A percentile compares a stretch with the other conserved stretches of the same genome.
These are phyloP conservation scores for Dryas octopetala DNA, from an alignment of 306 rosid species.

Conservation along the genomic window DNA sequence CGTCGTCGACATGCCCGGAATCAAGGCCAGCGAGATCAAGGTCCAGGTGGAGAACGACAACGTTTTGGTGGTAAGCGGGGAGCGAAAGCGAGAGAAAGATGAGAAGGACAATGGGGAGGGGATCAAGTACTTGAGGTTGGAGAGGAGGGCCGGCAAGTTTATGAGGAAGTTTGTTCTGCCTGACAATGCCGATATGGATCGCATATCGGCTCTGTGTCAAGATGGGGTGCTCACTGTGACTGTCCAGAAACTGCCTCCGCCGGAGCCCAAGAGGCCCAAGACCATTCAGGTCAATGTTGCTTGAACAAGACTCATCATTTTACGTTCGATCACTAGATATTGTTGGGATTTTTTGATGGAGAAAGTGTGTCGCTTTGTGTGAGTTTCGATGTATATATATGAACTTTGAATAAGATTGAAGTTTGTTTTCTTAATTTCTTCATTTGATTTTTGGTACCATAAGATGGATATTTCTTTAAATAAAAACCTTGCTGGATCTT, in stretches of 20 bases:
- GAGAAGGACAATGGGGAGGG: conserved; percentile 43
- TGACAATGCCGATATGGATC: conserved; percentile 48
- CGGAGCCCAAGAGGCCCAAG: conserved; percentile 64
- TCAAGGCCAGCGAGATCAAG: conserved; percentile 59
- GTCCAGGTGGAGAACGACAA: conserved; percentile 70
- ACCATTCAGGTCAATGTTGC: conserved; percentile 51
- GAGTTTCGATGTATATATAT: too few relatives aligned
- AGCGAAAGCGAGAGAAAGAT: conserved; percentile 60
- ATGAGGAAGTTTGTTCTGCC: conserved; percentile 64
- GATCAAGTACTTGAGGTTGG: conserved; percentile 55
- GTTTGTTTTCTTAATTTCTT: too few relatives aligned
- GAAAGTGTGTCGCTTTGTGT: too few relatives aligned
- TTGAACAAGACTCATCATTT: conserved; percentile 1
- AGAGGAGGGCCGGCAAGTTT: conserved; percentile 56
- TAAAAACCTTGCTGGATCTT: too few relatives aligned
- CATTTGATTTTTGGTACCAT: too few relatives aligned
- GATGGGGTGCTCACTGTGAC: conserved; percentile 62
- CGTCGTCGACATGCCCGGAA: conserved; percentile 67
- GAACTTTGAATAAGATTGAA: too few relatives aligned
- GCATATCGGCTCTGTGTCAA: conserved; percentile 43
- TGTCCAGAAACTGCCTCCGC: conserved; percentile 58
- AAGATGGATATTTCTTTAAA: too few relatives aligned
- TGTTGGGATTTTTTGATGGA: too few relatives aligned
- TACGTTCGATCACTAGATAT: too few relatives aligned
- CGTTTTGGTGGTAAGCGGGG: conserved; percentile 52